A percentile compares a stretch with the other conserved stretches of the same genome.
Evolutionary conservation across 2,329 filamentous ascomycete genomes (phyloP).

Genomic region (Penicillium sp.): DNA sequence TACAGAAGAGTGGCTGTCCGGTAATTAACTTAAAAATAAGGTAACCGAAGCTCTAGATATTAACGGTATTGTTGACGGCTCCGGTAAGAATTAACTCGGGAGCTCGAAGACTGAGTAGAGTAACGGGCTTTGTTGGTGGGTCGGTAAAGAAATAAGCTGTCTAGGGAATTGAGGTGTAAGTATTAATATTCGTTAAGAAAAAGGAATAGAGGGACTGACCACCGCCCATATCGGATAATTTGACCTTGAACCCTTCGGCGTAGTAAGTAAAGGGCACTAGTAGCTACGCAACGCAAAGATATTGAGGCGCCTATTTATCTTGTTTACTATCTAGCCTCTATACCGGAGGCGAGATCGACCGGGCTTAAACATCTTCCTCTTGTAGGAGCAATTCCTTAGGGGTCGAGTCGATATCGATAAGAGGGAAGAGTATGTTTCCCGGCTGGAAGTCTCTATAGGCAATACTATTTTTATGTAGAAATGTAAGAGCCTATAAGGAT

Average conservation of each 20-base stretch:
- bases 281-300: slow-evolving; percentile 30
- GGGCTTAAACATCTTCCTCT: slow-evolving; percentile 23
- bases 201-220: slow-evolving; percentile 21
- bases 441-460: slow-evolving; percentile 29
- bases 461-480: slow-evolving; percentile 27
- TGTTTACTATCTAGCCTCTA: slow-evolving; percentile 28
- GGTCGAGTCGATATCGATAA: slow-evolving; percentile 19
- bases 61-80: slow-evolving; percentile 24
- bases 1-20: slow-evolving; percentile 25
- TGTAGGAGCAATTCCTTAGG: slow-evolving; percentile 24
- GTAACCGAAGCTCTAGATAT: slow-evolving; percentile 36
- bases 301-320: slow-evolving; percentile 33
- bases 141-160: slow-evolving; percentile 27
- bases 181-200: too few relatives aligned
- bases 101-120: slow-evolving; percentile 28
- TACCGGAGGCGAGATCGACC: slow-evolving; percentile 19
- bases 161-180: slow-evolving; percentile 5
- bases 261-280: slow-evolving; percentile 27
- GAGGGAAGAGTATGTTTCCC: slow-evolving; percentile 28
- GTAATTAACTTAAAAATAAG: slow-evolving; percentile 36
- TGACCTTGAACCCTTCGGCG: slow-evolving; percentile 25
- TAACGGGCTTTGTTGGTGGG: slow-evolving; percentile 26
- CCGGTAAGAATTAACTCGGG: slow-evolving; percentile 31
- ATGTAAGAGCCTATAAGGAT: slow-evolving; percentile 25
- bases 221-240: slow-evolving; percentile 35